Base-by-base conservation (phyloP, 306 rosid genomes). In the Senna tora region DNA sequence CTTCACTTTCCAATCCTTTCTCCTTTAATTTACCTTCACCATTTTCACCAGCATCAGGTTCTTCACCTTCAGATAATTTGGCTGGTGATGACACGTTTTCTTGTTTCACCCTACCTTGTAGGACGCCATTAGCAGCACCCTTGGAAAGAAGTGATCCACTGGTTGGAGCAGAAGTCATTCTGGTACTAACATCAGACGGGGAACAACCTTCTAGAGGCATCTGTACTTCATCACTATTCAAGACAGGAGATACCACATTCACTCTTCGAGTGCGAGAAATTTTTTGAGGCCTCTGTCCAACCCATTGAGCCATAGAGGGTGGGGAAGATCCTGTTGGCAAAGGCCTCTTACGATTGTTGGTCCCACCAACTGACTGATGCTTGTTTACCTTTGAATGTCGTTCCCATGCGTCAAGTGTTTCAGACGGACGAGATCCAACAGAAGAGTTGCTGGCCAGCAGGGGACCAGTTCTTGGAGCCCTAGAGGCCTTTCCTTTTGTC, bases 261-360 rank as follows among this genome's bases (percentile, higher is more conserved):
- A 83, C 80, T 86, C 96, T 88, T 83, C 97, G 82, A 55, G 92
- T 87, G 38, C 98, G 96, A 57, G 92, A 81, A 36, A 74, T 85
- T 73, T 90, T 93, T 61, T 85, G 92, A 33, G 98, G 89, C 75
- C 97, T 93, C 77, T 93, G 97, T 62, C 91, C 96, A 81, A 71
- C 93, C 97, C 98, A 93, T 77, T 88, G 91, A 79, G 92, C 88
- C 89, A 93, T 84, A 47, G 84, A 83, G 59, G 92, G 81, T 42
- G 88, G 75, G 65, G 90, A 72, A 22, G 94, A 82, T 79, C 83
- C 91, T 58, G 78, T 39, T 34, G 92, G 75, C 62, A 90, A 39
- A 53, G 87, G 78, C 32, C 89, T 89, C 74, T 87, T 88, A 41
- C 77, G 93, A 78, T 84, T 87, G 66, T 60, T 75, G 54, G 67